Percentiles rank a stretch among this genome's conserved stretches.
Evolutionary conservation across 176 grass and related monocot species (phyloP).

Genomic region (Coix lacrymajobi): DNA sequence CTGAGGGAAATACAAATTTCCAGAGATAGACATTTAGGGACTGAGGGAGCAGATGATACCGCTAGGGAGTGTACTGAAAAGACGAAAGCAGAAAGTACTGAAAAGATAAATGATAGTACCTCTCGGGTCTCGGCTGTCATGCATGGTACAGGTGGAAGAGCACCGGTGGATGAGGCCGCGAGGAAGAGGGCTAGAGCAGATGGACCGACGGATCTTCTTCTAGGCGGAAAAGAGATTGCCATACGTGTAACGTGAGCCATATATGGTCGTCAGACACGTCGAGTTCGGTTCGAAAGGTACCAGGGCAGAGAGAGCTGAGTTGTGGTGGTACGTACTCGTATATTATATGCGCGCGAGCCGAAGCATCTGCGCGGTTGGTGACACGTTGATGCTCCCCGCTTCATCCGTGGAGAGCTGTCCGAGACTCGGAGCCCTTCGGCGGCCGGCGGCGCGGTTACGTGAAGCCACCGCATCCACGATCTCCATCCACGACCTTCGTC

Average conservation of each 20-base stretch:
- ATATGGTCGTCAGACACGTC: not conserved
- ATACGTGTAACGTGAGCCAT: not conserved
- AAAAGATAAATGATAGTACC: too few species aligned
- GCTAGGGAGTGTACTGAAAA: not conserved
- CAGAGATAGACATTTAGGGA: too few species aligned
- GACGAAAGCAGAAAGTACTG: not conserved
- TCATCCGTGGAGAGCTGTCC: not conserved
- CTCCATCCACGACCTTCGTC: not conserved
- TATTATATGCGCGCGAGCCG: not conserved
- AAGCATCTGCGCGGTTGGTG: not conserved
- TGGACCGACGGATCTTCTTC: not conserved
- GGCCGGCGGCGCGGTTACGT: not conserved
- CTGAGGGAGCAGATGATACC: too few species aligned
- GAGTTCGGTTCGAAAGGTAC: not conserved
- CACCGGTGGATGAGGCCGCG: not conserved
- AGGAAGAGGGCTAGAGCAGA: not conserved
- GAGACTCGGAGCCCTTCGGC: not conserved
- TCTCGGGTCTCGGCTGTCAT: not conserved
- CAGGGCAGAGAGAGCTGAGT: too few species aligned
- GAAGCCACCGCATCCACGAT: not conserved
- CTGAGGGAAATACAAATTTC: too few species aligned
- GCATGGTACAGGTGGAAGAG: slow-evolving; percentile 25
- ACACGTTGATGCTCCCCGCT: not conserved
- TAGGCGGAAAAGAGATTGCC: not conserved
- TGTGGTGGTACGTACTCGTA: not conserved